Conservation (phyloP, 345 rosid species). For the Brassica carinata region DNA sequence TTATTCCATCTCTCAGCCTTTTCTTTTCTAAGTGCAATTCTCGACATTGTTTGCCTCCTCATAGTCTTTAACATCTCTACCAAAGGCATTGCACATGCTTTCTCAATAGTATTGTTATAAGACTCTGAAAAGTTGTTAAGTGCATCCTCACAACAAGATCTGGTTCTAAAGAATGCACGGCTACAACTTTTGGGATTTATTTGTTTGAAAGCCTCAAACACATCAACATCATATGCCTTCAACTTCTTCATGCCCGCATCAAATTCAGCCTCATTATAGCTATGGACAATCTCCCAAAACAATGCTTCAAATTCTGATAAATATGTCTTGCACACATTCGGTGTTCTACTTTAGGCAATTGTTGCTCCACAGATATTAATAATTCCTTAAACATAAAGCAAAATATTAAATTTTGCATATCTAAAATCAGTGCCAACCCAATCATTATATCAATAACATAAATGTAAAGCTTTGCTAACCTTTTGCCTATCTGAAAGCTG, state of each 20-base stretch:
- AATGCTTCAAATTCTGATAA: too few species aligned
- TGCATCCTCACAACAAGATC: too few species aligned
- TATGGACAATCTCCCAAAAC: not conserved
- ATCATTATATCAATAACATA: too few species aligned
- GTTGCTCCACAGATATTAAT: not conserved
- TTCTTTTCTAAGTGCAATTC: not conserved
- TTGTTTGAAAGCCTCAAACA: not conserved
- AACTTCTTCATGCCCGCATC: not conserved
- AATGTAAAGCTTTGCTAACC: too few species aligned
- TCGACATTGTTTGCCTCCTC: not conserved
- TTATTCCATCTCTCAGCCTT: too few species aligned
- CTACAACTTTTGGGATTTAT: not conserved
- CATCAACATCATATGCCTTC: not conserved
- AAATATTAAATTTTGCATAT: too few species aligned
- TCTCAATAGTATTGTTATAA: too few species aligned
- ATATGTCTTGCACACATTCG: not conserved
- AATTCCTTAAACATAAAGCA: not conserved
- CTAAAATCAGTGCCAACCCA: too few species aligned
- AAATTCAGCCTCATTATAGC: not conserved
- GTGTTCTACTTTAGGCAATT: not conserved
- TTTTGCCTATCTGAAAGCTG: not conserved
- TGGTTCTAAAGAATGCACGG: not conserved
- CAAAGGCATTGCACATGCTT: not conserved
- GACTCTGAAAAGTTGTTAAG: too few species aligned
- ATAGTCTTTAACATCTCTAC: not conserved